phyloP scores from a whole-genome alignment of 1,139 yeast species.

The Zygosaccharomyces sapae region DNA sequence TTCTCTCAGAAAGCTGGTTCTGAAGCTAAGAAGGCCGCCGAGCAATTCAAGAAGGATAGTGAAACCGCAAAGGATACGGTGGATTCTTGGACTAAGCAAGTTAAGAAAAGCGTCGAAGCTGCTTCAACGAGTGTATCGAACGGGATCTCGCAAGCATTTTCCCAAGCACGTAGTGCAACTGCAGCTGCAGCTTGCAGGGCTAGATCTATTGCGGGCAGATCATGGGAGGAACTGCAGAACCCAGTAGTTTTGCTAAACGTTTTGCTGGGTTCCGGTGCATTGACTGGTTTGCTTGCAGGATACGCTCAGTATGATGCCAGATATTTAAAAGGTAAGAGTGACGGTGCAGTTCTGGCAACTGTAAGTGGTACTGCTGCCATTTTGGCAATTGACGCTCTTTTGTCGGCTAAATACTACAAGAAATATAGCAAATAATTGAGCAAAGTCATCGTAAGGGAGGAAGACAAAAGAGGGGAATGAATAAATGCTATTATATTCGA shows the following conservation, averaged over 20 bases:
- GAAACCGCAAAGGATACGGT: constrained; percentile 9
- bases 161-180: constrained; percentile 7
- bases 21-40: constrained; percentile 14
- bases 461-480: not conserved
- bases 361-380: constrained; percentile 54
- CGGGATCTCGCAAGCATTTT: constrained; percentile 4
- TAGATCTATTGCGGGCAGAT: constrained; percentile 15
- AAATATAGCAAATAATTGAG: constrained; percentile 1
- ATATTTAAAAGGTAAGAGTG: constrained; percentile 42
- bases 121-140: constrained; percentile 4
- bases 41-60: constrained; percentile 12
- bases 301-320: constrained; percentile 48
- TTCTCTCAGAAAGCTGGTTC: constrained; percentile 12
- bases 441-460: not conserved
- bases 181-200: constrained; percentile 13
- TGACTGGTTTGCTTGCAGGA: constrained; percentile 48
- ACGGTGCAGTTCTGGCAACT: constrained; percentile 48
- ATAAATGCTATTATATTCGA: not conserved
- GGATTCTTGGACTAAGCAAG: constrained; percentile 5
- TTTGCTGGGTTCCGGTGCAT: constrained; percentile 48
- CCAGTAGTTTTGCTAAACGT: constrained; percentile 59
- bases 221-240: constrained; percentile 47
- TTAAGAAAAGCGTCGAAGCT: constrained; percentile 5
- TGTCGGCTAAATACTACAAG: constrained; percentile 49
- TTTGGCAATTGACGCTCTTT: constrained; percentile 50